Evolutionary conservation across 1,284 basidiomycete species (phyloP).

Genomic region (Apiotrichum mycotoxinovorans): DNA sequence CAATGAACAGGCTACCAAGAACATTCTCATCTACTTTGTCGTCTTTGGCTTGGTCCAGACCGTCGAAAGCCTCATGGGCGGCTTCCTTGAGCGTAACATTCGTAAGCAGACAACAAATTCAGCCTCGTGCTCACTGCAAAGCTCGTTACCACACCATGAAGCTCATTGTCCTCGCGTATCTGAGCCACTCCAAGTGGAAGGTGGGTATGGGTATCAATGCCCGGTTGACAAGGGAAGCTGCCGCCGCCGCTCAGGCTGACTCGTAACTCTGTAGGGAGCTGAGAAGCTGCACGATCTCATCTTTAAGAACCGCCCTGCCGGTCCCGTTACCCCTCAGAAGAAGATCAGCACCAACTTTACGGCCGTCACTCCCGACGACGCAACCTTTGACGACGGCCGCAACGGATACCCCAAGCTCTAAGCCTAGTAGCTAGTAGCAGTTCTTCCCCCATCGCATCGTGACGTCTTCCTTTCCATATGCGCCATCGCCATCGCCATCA

Average conservation of each 20-base stretch:
- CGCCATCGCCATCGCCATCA: background rate
- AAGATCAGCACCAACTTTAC: background rate
- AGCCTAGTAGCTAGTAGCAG: background rate
- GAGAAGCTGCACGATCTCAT: conserved; percentile 29
- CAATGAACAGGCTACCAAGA: conserved; percentile 28
- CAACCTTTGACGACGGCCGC: background rate
- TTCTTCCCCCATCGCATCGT: too few relatives aligned
- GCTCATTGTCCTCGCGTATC: conserved; percentile 38
- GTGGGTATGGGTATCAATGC: conserved; percentile 13
- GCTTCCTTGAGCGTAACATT: conserved; percentile 5
- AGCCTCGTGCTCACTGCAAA: conserved; percentile 9
- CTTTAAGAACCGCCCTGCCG: conserved; percentile 6
- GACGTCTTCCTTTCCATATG: background rate
- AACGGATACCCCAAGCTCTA: background rate
- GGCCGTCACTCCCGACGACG: background rate
- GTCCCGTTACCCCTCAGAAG: background rate
- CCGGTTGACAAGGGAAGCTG: too few relatives aligned
- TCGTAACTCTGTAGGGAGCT: conserved; percentile 33
- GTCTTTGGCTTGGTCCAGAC: conserved; percentile 41
- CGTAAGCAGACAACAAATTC: conserved; percentile 1
- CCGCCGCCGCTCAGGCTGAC: background rate
- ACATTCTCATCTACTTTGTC: conserved; percentile 42
- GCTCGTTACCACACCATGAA: conserved; percentile 45
- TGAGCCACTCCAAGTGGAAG: conserved; percentile 39
- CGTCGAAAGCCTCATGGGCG: conserved; percentile 30